Evolutionary conservation across 2,329 filamentous ascomycete species (phyloP).

Genomic region (Ophiosphaerella narmari): DNA sequence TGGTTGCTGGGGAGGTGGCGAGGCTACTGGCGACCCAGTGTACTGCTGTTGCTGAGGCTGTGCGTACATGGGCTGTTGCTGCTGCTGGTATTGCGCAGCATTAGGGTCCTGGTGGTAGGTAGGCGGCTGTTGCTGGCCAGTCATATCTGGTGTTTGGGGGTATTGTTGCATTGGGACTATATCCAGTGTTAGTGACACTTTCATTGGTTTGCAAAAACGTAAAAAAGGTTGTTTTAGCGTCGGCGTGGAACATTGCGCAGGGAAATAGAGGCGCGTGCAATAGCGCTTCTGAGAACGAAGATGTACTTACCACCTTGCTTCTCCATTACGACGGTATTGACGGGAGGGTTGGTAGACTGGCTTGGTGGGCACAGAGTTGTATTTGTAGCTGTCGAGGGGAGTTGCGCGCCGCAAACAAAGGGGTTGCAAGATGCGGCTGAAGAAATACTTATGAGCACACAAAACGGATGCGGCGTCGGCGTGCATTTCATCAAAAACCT

Average conservation of each 20-base stretch:
- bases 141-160: constrained; percentile 38
- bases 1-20: constrained; percentile 22
- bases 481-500: constrained; percentile 8
- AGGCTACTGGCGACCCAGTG: constrained; percentile 20
- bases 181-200: constrained; percentile 16
- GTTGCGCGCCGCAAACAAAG: neutral
- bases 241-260: neutral
- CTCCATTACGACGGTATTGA: constrained; percentile 33
- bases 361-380: neutral
- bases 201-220: too few species aligned
- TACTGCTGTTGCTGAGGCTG: constrained; percentile 21
- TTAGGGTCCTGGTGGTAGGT: constrained; percentile 42
- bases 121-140: constrained; percentile 34
- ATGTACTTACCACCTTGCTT: constrained; percentile 41
- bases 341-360: neutral
- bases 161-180: constrained; percentile 46
- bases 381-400: too few species aligned
- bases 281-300: too few species aligned
- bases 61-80: constrained; percentile 20
- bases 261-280: neutral
- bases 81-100: constrained; percentile 22
- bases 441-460: neutral
- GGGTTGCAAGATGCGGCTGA: neutral
- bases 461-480: constrained; percentile 1
- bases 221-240: neutral